Base-by-base conservation (phyloP, 768 basidiomycete species). In the Amylocystis lapponica region DNA sequence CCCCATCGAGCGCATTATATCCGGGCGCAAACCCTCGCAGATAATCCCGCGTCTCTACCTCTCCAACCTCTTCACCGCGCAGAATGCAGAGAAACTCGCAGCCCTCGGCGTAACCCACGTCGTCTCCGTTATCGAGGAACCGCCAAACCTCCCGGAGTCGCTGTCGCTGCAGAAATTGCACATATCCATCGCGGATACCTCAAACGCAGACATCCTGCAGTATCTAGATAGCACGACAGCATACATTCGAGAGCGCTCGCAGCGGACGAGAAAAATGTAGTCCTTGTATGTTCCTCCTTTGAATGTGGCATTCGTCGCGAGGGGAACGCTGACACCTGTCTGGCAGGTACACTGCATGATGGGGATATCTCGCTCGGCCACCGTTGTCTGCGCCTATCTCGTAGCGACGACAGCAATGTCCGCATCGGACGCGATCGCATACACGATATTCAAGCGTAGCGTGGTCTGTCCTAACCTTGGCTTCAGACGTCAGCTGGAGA, bases 321-420 rank as follows among this genome's bases (percentile, higher is more conserved):
- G n/a, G n/a, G n/a, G n/a, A n/a, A n/a, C n/a, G 38, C 46, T 34
- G 26, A 30, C 13, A 14, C 21, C 27, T 42, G 27, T 23, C 23
- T 27, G 21, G 16, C 51, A 87, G 84, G 83, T 89, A 11, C 87
- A 90, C 59, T 89, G 87, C 58, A 61, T 79, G 30, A 78, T 80
- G 61, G 87, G 87, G 31, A 72, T 87, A 45, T 85, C 83, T 52
- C 74, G 87, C 19, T 85, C 83, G 32, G 74, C 86, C 1, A 86
- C 83, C 4, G 74, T 87, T 21, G 78, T 88, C 3, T 80, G 81
- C 48, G 87, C 84, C 41, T 89, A 86, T 62, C 66, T 62, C 42
- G 48, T 65, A 45, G 71, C 71, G 6, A 63, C 68, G 14, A 71
- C 66, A 21, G 63, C 67, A 14, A 79, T 84, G 76, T 58, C 60